phyloP scores from a whole-genome alignment of 495 filamentous ascomycete species.

The Neurospora terricola region DNA sequence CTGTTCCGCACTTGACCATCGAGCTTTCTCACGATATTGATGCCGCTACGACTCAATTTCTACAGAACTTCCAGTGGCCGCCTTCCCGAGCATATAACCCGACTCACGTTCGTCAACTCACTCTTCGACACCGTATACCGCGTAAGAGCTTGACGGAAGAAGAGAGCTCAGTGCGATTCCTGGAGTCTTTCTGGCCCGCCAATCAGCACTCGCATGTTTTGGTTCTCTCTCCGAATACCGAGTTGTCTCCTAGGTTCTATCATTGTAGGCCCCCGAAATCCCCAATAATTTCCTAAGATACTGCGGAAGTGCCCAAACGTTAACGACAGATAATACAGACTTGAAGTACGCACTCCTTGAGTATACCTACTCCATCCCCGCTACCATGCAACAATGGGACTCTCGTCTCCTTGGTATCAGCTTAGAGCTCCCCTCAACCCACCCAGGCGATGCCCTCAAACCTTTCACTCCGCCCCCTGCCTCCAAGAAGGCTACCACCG shows the following conservation, averaged over 20 bases:
- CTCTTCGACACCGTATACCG: slow-evolving; percentile 61
- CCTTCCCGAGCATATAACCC: slow-evolving; percentile 30
- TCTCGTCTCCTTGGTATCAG: slow-evolving; percentile 60
- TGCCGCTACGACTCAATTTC: slow-evolving; percentile 44
- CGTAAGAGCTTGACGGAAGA: slow-evolving; percentile 42
- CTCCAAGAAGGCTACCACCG: slow-evolving; percentile 13
- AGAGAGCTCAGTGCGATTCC: slow-evolving; percentile 56
- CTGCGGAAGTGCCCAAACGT: not conserved
- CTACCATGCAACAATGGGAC: slow-evolving; percentile 30
- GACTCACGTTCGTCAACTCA: slow-evolving; percentile 40
- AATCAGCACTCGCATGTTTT: slow-evolving; percentile 58
- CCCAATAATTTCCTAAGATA: too few relatives aligned
- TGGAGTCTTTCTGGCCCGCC: slow-evolving; percentile 75
- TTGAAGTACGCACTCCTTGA: slow-evolving; percentile 63
- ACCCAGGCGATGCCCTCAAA: slow-evolving; percentile 41
- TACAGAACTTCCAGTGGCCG: slow-evolving; percentile 57
- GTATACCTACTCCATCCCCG: slow-evolving; percentile 56
- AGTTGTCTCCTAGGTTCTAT: slow-evolving; percentile 65
- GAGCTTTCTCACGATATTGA: slow-evolving; percentile 66
- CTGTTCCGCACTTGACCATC: slow-evolving; percentile 61
- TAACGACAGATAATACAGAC: slow-evolving; percentile 16
- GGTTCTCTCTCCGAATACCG: slow-evolving; percentile 63
- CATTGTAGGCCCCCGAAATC: slow-evolving; percentile 47
- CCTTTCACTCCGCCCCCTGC: slow-evolving; percentile 41
- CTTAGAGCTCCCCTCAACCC: slow-evolving; percentile 57